Base-by-base conservation (phyloP, 2,329 filamentous ascomycete species). In the Aspergillus glaucus region DNA sequence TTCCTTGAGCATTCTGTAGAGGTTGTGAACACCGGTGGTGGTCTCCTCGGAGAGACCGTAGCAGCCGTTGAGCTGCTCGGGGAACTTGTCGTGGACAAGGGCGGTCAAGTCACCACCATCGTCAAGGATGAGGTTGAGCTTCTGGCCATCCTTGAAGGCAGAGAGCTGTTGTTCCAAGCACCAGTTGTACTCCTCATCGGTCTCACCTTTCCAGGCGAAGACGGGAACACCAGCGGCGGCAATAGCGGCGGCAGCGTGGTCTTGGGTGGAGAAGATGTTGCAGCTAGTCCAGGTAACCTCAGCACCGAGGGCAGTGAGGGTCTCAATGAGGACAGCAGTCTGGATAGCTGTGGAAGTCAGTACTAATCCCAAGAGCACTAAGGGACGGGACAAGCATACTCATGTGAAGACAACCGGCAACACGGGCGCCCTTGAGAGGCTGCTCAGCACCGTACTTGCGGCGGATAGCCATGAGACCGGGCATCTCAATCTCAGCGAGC, bases 221-320 rank as follows among this genome's bases (percentile, higher is more conserved):
- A 98, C 92, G 65, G 92, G 91, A 59, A 94, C 86, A 73, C 92
- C 93, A 47, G 84, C 79, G 50, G 92, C 93, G 62, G 93, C 93
- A 77, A 98, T 96, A 73, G 93, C 93, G 60, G 93, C 91, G 48
- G 93, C 93, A 65, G 93, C 93, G 78, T 97, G 92, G 78, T 97
- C 93, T 77, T 96, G 92, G 64, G 92, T 97, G 73, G 87, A 93
- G 86, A 96, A 98, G 77, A 98, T 97, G 84, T 98, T 97, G 87
- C 93, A 98, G 64, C 87, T 93, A 54, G 92, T 87, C 93, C 93
- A 97, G 71, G 93, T 98, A 65, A 97, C 87, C 83, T 97, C 93
- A 66, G 93, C 93, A 78, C 93, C 93, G 66, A 98, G 89, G 62
- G 86, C 79, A 67, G 81, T 87, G 70, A 98, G 85, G 60, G 93